Conservation (phyloP, 1,284 basidiomycete genomes). For the Irpex sp. region DNA sequence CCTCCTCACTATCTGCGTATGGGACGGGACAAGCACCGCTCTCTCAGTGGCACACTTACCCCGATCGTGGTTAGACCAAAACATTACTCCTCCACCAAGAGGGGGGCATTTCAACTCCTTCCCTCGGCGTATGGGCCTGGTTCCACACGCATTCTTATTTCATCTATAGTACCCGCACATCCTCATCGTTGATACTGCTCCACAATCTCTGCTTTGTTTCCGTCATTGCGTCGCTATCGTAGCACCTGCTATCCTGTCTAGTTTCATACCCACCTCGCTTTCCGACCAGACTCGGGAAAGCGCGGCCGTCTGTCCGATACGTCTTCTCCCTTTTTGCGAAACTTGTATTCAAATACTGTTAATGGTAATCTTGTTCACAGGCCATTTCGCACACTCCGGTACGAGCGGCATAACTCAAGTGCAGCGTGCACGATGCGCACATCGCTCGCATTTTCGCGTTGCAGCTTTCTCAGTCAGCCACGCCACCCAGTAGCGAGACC, state of each 20-base stretch:
- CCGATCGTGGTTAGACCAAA: slow-evolving; percentile 7
- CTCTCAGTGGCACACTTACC: slow-evolving; percentile 48
- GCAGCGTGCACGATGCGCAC: not conserved
- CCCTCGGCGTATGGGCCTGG: no score
- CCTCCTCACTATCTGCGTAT: slow-evolving; percentile 22
- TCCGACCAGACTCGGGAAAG: not conserved
- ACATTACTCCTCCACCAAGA: not conserved
- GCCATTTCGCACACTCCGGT: not conserved
- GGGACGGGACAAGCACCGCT: slow-evolving; percentile 27
- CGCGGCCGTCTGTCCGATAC: not conserved
- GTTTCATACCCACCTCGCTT: not conserved
- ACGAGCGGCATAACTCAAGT: not conserved
- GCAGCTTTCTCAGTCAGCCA: not conserved
- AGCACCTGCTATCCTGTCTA: not conserved
- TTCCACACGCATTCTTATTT: not conserved
- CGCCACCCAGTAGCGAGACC: not conserved
- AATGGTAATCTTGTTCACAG: slow-evolving; percentile 1
- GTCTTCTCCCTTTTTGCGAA: not conserved
- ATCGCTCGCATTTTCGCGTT: not conserved
- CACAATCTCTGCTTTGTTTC: not conserved
- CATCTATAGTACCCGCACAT: not conserved
- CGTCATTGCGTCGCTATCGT: not conserved
- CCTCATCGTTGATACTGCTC: not conserved
- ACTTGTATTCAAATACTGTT: not conserved
- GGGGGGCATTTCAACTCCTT: not conserved